A percentile compares a stretch with the other conserved stretches of the same genome.
These are phyloP conservation scores for Nicotiana rustica DNA, from an alignment of 305 asterid genomes.

Conservation along the genomic window DNA sequence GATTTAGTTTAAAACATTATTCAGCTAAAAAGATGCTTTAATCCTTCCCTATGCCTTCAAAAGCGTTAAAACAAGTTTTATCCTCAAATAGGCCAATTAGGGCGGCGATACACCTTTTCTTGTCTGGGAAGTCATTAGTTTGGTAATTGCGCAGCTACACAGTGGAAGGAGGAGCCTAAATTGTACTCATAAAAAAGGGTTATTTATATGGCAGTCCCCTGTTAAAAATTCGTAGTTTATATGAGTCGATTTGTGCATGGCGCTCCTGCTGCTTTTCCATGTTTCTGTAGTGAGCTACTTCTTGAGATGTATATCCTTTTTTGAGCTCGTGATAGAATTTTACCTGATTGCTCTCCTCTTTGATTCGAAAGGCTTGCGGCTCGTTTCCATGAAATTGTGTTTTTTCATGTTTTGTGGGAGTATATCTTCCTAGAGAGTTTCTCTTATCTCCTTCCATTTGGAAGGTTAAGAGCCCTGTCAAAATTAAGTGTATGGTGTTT, in stretches of 20 bases:
- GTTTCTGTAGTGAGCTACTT: constrained; percentile 2
- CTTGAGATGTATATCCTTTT: neutral
- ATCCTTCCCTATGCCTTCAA: neutral
- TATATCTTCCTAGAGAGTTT: neutral
- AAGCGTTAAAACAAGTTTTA: neutral
- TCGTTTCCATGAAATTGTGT: neutral
- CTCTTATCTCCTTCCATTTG: neutral
- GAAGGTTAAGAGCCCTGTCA: neutral
- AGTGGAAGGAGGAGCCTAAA: neutral
- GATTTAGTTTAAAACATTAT: neutral
- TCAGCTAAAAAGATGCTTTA: neutral
- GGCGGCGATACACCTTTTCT: no score
- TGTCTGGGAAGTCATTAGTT: no score
- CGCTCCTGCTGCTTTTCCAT: neutral
- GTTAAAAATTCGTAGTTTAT: constrained; percentile 12
- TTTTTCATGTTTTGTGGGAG: neutral
- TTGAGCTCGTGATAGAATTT: neutral
- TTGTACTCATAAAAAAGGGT: neutral
- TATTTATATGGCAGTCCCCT: neutral
- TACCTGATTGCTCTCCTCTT: constrained; percentile 26
- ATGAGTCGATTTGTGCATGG: constrained; percentile 12
- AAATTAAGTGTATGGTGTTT: neutral
- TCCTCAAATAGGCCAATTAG: neutral
- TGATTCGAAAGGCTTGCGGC: neutral
- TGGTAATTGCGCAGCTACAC: neutral